Evolutionary conservation across 176 grass and related monocot species (phyloP).

Genomic region (Rhynchospora breviuscula): DNA sequence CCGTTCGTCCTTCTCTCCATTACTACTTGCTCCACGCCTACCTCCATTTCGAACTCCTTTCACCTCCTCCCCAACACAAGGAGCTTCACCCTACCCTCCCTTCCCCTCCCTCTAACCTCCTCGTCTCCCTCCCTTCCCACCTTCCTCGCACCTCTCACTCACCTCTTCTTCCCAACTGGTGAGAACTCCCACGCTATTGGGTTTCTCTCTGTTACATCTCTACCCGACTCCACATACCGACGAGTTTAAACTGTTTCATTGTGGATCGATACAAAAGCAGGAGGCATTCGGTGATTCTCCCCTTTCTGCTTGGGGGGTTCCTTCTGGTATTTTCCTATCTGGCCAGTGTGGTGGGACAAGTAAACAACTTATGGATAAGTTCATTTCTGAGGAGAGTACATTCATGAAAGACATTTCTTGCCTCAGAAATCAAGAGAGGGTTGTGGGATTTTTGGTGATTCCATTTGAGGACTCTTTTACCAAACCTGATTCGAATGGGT

Average conservation of each 20-base stretch:
- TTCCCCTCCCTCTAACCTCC: constrained; percentile 7
- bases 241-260: no score
- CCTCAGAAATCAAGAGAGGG: constrained; percentile 25
- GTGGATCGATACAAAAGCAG: no score
- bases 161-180: constrained; percentile 40
- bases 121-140: constrained; percentile 10
- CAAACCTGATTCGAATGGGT: constrained; percentile 32
- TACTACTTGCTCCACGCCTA: constrained; percentile 45
- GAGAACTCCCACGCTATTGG: constrained; percentile 34
- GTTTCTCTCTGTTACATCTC: constrained; percentile 19
- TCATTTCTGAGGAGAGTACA: constrained; percentile 30
- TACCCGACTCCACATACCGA: not conserved
- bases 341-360: constrained; percentile 25
- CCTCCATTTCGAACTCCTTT: constrained; percentile 22
- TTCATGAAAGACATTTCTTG: constrained; percentile 23
- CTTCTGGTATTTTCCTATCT: constrained; percentile 49
- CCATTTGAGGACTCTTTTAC: constrained; percentile 29
- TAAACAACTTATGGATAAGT: constrained; percentile 36
- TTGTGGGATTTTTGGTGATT: constrained; percentile 59
- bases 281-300: no score
- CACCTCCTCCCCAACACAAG: not conserved
- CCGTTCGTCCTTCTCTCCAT: constrained; percentile 34
- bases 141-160: not conserved
- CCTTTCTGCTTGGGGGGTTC: constrained; percentile 77
- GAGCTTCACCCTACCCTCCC: constrained; percentile 9